A percentile compares a stretch with the other conserved stretches of the same genome.
phyloP scores from a whole-genome alignment of 208 protist genomes.

The Wallacemonas collosoma region DNA sequence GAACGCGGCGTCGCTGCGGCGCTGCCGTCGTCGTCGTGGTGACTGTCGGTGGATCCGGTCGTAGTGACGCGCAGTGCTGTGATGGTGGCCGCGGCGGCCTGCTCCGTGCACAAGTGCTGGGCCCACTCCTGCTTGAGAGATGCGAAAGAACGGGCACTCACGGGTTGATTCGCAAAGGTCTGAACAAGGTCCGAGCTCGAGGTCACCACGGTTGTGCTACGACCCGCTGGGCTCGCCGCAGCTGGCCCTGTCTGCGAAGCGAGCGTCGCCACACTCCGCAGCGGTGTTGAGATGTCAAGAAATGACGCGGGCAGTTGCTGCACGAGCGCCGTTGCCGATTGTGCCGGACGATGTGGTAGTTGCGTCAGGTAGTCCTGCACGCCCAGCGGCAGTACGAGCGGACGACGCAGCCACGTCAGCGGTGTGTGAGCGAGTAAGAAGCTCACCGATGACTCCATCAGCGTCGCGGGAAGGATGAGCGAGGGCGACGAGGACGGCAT shows the following conservation, averaged over 20 bases:
- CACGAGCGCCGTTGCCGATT: constrained; percentile 17
- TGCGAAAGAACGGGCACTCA: background rate
- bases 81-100: constrained; percentile 24
- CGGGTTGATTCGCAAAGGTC: constrained; percentile 9
- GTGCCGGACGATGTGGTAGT: constrained; percentile 52
- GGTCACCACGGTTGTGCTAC: background rate
- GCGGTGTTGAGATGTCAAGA: background rate
- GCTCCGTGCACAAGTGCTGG: constrained; percentile 37
- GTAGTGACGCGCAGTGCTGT: background rate
- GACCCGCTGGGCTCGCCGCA: no score
- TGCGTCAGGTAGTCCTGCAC: constrained; percentile 70
- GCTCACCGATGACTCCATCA: constrained; percentile 71
- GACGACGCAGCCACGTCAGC: constrained; percentile 55
- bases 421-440: constrained; percentile 69
- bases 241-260: no score
- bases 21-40: no score
- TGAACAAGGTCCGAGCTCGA: background rate
- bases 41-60: no score
- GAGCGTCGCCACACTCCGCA: background rate
- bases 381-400: constrained; percentile 66
- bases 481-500: background rate
- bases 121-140: constrained; percentile 32
- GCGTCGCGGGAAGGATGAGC: constrained; percentile 37
- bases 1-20: background rate
- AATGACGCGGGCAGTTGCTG: constrained; percentile 12